Percentiles rank a stretch among this genome's conserved stretches.
Evolutionary conservation across 345 rosid species (phyloP).

Genomic region (Rhodamnia argentea): DNA sequence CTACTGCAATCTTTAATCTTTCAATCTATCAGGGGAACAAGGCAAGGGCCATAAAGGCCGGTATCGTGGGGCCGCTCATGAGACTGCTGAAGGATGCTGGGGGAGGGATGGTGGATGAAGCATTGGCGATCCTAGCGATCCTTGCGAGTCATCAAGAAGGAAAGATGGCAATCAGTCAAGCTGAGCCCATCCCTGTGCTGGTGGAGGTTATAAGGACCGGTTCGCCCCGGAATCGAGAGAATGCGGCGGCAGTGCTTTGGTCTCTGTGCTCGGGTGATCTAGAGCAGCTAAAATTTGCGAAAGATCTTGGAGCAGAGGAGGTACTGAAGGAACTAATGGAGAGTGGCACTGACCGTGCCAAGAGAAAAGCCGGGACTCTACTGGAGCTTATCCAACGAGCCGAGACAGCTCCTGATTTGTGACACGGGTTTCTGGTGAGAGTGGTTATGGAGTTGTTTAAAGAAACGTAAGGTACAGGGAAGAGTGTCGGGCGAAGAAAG

Average conservation of each 20-base stretch:
- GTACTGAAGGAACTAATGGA: conserved; percentile 71
- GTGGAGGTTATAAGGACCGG: conserved; percentile 80
- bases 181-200: conserved; percentile 58
- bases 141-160: conserved; percentile 92
- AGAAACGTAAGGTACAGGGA: background rate
- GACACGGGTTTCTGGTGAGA: background rate
- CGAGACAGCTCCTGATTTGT: conserved; percentile 13
- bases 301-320: conserved; percentile 63
- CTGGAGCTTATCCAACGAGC: conserved; percentile 59
- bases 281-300: conserved; percentile 56
- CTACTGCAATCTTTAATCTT: conserved; percentile 92
- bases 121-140: conserved; percentile 84
- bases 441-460: background rate
- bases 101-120: conserved; percentile 93
- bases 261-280: conserved; percentile 55
- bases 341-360: conserved; percentile 92
- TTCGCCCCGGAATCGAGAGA: conserved; percentile 90
- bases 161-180: conserved; percentile 62
- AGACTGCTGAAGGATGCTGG: conserved; percentile 78
- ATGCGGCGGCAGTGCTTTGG: conserved; percentile 82
- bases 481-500: background rate
- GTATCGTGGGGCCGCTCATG: conserved; percentile 71
- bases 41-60: conserved; percentile 90
- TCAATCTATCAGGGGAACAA: conserved; percentile 95
- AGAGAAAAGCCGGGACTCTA: conserved; percentile 80